These are phyloP conservation scores for Spathaspora arborariae DNA, from an alignment of 805 yeast genomes.

Conservation along the genomic window DNA sequence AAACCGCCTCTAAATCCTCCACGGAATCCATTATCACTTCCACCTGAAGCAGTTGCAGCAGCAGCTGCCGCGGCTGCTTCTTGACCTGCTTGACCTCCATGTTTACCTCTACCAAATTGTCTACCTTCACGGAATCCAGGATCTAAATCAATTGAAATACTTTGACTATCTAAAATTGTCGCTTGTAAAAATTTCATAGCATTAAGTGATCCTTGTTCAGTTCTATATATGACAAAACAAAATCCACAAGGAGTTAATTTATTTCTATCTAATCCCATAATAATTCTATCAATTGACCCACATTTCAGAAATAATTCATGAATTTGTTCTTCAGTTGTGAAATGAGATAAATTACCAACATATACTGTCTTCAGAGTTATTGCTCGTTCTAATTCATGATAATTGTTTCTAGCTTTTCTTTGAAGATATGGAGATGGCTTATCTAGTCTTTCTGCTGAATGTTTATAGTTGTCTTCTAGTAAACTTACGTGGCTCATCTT, in stretches of 20 bases:
- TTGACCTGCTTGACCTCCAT: slow-evolving; percentile 88
- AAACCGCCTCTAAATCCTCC: slow-evolving; percentile 19
- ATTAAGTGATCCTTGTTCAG: slow-evolving; percentile 67
- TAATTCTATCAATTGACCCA: slow-evolving; percentile 73
- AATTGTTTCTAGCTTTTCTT: slow-evolving; percentile 55
- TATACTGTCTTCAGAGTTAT: slow-evolving; percentile 73
- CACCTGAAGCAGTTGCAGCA: slow-evolving; percentile 3
- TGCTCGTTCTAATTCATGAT: slow-evolving; percentile 63
- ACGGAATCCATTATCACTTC: slow-evolving; percentile 10
- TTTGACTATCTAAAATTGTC: slow-evolving; percentile 80
- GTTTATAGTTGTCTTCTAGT: slow-evolving; percentile 46
- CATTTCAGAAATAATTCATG: slow-evolving; percentile 81
- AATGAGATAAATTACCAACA: slow-evolving; percentile 86
- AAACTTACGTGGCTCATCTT: slow-evolving; percentile 28
- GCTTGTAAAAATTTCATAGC: slow-evolving; percentile 80
- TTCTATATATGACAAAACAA: slow-evolving; percentile 80
- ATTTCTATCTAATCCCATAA: slow-evolving; percentile 93
- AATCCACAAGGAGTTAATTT: slow-evolving; percentile 95
- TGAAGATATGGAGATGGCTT: slow-evolving; percentile 67
- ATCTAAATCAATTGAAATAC: slow-evolving; percentile 83
- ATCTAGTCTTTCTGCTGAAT: slow-evolving; percentile 66
- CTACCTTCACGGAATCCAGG: slow-evolving; percentile 96
- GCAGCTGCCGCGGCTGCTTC: slow-evolving; percentile 36
- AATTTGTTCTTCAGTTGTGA: slow-evolving; percentile 93
- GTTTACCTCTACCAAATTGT: slow-evolving; percentile 89